Base-by-base conservation (phyloP, 2,329 filamentous ascomycete species). In the Penicillium nordicum region DNA sequence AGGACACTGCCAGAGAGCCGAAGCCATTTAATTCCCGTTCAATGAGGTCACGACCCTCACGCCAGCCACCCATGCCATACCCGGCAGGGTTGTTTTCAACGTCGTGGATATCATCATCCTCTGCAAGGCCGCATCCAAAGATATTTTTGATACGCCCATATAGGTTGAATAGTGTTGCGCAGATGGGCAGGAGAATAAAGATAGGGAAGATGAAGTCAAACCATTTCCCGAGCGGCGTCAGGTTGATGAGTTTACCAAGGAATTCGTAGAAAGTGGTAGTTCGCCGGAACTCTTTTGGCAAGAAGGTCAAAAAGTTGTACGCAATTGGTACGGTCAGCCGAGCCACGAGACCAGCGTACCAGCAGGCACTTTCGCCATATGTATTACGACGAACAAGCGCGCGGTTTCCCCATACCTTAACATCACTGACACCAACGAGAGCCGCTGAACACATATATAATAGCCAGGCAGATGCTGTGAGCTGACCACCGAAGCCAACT, bases 321-420 rank as follows among this genome's bases (percentile, higher is more conserved):
- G 90, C 87, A 9, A 99, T 81, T 0, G 94, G 94, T 0, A 99
- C 90, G 1, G 90, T 96, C 42, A 99, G 84, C 67, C 92, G 90
- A 50, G 94, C 93, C 11, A 97, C 89, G 72, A 97, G 91, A 57
- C 91, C 87, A 1, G 91, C 88, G 70, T 97, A 99, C 92, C 95
- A 99, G 64, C 93, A 95, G 0, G 94, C 94, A 48, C 88, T 91
- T 72, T 97, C 94, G 58, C 90, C 87, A 57, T 95, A 93, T 0
- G 94, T 99, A 69, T 96, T 94, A 55, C 94, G 87, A 57, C 85
- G 86, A 45, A 97, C 93, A 6, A 99, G 80, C 0, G 94, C 93
- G 34, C 94, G 86, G 47, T 95, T 94, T 55, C 94, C 89, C 94
- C 94, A 99, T n/a, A 97, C 92, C 69, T 94, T 95, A 66, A 96